phyloP scores from a whole-genome alignment of 2,329 filamentous ascomycete genomes.

The Chalara sp. region DNA sequence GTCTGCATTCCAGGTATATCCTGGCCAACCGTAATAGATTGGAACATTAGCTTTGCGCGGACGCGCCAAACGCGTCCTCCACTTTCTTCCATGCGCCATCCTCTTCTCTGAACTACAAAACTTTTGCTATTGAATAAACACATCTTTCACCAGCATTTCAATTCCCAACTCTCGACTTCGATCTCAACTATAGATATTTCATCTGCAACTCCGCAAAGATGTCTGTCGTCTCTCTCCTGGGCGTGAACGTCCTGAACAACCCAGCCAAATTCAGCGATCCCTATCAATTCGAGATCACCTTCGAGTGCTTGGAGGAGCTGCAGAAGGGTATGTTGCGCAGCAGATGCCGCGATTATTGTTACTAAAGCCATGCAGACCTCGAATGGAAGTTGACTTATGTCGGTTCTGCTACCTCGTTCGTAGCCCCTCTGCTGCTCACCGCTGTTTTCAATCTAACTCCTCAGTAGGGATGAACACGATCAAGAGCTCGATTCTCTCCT shows the following conservation, averaged over 20 bases:
- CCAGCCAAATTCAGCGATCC: slow-evolving; percentile 87
- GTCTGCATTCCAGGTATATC: too few relatives aligned
- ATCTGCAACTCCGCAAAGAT: slow-evolving; percentile 42
- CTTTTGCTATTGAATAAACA: background rate
- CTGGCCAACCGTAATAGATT: too few relatives aligned
- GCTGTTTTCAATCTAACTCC: slow-evolving; percentile 8
- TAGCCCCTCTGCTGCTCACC: slow-evolving; percentile 18
- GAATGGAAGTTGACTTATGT: slow-evolving; percentile 99
- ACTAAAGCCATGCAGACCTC: slow-evolving; percentile 56
- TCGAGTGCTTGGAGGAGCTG: slow-evolving; percentile 90
- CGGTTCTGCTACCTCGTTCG: slow-evolving; percentile 93
- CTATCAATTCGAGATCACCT: slow-evolving; percentile 98
- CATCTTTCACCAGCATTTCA: background rate
- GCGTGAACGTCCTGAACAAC: slow-evolving; percentile 95
- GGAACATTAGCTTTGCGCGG: too few relatives aligned
- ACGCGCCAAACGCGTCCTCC: background rate
- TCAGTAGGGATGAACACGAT: slow-evolving; percentile 64
- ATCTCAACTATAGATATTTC: background rate
- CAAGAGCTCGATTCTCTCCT: slow-evolving; percentile 96
- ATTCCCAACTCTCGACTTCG: background rate
- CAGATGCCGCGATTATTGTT: background rate
- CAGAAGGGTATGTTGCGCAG: slow-evolving; percentile 64
- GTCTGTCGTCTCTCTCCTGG: slow-evolving; percentile 94
- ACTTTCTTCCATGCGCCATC: background rate
- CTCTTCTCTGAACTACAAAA: background rate